phyloP scores from a whole-genome alignment of 371 early-diverging fungal genomes.

The Mortierella sp. region DNA sequence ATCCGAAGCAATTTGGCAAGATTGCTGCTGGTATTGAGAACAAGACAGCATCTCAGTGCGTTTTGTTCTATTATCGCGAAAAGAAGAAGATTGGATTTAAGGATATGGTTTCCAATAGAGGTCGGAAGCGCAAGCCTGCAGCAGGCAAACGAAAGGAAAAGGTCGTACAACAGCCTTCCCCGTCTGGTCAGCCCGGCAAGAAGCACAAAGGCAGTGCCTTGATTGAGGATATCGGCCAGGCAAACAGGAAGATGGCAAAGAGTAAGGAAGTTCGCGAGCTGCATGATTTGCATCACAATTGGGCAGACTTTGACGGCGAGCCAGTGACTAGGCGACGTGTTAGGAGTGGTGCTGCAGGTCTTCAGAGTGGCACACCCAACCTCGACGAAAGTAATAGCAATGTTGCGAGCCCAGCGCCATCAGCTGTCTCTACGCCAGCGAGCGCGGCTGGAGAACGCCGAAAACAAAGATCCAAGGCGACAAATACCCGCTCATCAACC shows the following conservation, averaged over 20 bases:
- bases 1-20: constrained; percentile 93
- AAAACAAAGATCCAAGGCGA: constrained; percentile 28
- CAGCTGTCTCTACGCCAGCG: constrained; percentile 36
- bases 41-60: constrained; percentile 89
- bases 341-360: constrained; percentile 27
- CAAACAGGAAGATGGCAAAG: constrained; percentile 56
- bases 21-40: constrained; percentile 81
- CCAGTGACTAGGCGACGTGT: constrained; percentile 36
- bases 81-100: constrained; percentile 90
- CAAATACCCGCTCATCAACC: constrained; percentile 25
- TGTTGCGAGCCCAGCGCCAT: constrained; percentile 34
- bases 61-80: constrained; percentile 92
- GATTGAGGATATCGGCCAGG: constrained; percentile 75
- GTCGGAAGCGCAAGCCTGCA: constrained; percentile 59
- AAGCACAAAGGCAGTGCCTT: constrained; percentile 75
- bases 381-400: constrained; percentile 39
- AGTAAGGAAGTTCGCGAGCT: constrained; percentile 38
- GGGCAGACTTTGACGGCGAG: constrained; percentile 33
- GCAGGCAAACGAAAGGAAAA: constrained; percentile 55
- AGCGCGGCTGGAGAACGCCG: constrained; percentile 24
- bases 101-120: constrained; percentile 69
- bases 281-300: constrained; percentile 42
- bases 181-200: constrained; percentile 53
- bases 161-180: constrained; percentile 19
- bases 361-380: constrained; percentile 19